Percentiles rank a stretch among this genome's conserved stretches.
These are phyloP conservation scores for Colletotrichum sojae DNA, from an alignment of 2,329 filamentous ascomycete species.

Conservation along the genomic window DNA sequence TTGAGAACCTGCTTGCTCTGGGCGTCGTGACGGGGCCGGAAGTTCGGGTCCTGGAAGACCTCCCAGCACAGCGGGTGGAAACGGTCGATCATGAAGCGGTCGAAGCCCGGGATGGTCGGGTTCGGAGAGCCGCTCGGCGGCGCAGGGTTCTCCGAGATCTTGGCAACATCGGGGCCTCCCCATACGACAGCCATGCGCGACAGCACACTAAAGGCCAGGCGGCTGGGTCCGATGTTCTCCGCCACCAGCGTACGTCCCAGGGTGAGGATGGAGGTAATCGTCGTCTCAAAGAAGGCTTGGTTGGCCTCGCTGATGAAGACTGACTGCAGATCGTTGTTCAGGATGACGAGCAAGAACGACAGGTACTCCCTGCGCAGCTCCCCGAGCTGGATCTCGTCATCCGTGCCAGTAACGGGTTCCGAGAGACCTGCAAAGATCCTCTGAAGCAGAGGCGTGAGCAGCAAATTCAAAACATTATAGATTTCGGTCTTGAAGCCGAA, in stretches of 20 bases:
- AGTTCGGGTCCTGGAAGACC: conserved; percentile 82
- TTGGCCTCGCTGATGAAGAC: conserved; percentile 93
- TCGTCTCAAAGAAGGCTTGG: conserved; percentile 89
- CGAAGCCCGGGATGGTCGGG: conserved; percentile 86
- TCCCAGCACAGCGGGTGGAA: conserved; percentile 95
- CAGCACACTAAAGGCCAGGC: conserved; percentile 86
- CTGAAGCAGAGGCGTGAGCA: conserved; percentile 91
- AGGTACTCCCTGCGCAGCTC: conserved; percentile 95
- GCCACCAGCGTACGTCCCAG: conserved; percentile 82
- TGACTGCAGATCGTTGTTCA: conserved; percentile 89
- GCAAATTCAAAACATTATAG: conserved; percentile 86
- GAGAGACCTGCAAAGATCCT: conserved; percentile 89
- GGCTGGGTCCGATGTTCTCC: conserved; percentile 71
- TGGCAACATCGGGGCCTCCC: conserved; percentile 86
- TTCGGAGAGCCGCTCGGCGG: conserved; percentile 65
- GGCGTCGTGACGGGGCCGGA: conserved; percentile 85
- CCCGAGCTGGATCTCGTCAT: conserved; percentile 94
- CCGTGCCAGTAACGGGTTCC: conserved; percentile 88
- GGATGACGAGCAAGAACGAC: conserved; percentile 91
- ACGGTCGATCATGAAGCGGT: conserved; percentile 88
- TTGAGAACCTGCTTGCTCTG: conserved; percentile 89
- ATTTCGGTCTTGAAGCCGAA: conserved; percentile 97
- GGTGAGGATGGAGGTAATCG: conserved; percentile 87
- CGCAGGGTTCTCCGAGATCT: conserved; percentile 66
- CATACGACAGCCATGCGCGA: conserved; percentile 87